Evolutionary conservation across 148 eudicot genomes (phyloP), one percentile per base, ranked within the genome.

Genomic region (Amaranthus hypochondriacus): DNA sequence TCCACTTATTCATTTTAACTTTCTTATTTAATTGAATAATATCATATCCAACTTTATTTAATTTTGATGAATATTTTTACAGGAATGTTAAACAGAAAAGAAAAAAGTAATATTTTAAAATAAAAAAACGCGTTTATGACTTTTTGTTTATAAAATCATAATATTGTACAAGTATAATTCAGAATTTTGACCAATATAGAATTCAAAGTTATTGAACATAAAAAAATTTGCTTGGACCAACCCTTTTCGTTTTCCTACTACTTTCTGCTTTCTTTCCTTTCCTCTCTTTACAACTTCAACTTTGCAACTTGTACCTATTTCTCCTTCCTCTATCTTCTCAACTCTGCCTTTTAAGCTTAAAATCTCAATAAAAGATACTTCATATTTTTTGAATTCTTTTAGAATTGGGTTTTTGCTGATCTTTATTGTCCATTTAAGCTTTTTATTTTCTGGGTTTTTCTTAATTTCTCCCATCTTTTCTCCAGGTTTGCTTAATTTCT

Each of bases 121-220:
- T 11, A 6, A 59, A 71, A 57, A 64, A 75, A 79, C 82, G 82
- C 82, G 82, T 79, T 59, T 43, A 56, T 54, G 73, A 77, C 62
- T 71, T 55, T 52, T 0, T 43, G 44, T 55, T 6, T 56, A 6
- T 7, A 0, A 54, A 46, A 13, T 42, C 6, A 7, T 6, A 43
- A 4, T 48, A 12, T 70, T 53, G 21, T 59, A 47, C 11, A 4
- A 9, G 9, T 21, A 49, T 67, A 12, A 64, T 73, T 75, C 69
- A 54, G 53, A 5, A 67, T 66, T 69, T 80, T 80, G 83, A 80
- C 83, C 66, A 71, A 18, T 9, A 8, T 2, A 55, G 69, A 72
- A 10, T 47, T 67, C 76, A 63, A 76, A 60, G 51, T 52, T 43
- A 66, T 76, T 75, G 61, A 71, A 58, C 44, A 67, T n/a, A 42